Evolutionary conservation across 768 basidiomycete species (phyloP), one percentile per base, ranked within the genome.

Genomic region (Podaxis carcinomalis): DNA sequence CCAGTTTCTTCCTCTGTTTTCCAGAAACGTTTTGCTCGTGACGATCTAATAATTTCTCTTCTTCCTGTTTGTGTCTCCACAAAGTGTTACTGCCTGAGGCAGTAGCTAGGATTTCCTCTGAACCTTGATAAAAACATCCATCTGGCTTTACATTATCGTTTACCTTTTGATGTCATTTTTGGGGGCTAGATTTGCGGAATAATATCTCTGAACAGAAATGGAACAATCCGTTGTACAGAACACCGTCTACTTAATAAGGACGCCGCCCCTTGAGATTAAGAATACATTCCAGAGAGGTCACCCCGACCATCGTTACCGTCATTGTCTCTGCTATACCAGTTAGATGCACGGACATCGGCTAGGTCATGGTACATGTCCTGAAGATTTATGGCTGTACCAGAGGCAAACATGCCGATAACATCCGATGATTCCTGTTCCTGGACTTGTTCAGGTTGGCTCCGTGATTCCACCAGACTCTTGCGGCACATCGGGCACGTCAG

Each of bases 261-360:
- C 28, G 1, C 28, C 28, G 28, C 25, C 37, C 37, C 16, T 28
- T 53, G 49, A 49, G 36, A 27, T 71, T 71, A 87, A 23, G 85
- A 87, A 71, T 86, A 87, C 86, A 87, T 86, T 28, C 81, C 78
- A 37, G 77, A 64, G 66, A 73, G 83, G 54, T 80, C 78, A 40
- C 68, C 67, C 35, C 69, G 68, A 40, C 74, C 69, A 35, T 71
- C 68, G 3, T 55, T 50, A 11, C 61, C 44, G 25, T 50, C 37
- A 35, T 51, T 49, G 23, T 37, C 54, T 19, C 32, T 36, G 35
- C 5, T 49, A 28, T 36, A 35, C 19, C 36, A 10, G 35, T n/a
- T 16, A 3, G 13, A 54, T 13, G 21, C 36, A 39, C 35, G 36
- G 16, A 4, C 36, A 14, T 6, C 25, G 19, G 32, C 4, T 0